phyloP scores from a whole-genome alignment of 1,284 basidiomycete genomes.

The Ceratobasidium sp. region DNA sequence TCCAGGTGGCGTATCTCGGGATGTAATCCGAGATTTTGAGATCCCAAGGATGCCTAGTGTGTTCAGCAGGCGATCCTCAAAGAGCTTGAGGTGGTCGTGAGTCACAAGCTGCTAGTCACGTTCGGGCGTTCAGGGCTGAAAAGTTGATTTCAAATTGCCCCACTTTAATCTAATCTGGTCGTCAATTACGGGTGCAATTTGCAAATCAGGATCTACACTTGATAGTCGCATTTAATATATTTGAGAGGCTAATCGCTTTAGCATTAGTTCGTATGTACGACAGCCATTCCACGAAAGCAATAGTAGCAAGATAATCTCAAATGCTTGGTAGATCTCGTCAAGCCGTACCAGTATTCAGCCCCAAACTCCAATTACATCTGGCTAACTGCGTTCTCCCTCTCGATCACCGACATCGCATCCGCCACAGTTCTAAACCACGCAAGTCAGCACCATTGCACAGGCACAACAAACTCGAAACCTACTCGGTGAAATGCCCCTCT shows the following conservation, averaged over 20 bases:
- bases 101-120: conserved; percentile 19
- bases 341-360: neutral
- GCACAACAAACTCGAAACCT: conserved; percentile 58
- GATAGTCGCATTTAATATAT: neutral
- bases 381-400: conserved; percentile 35
- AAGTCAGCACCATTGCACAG: neutral
- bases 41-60: neutral
- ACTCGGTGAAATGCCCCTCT: conserved; percentile 74
- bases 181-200: too few relatives aligned
- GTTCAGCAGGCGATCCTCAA: neutral
- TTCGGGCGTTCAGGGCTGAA: conserved; percentile 3
- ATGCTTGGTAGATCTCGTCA: neutral
- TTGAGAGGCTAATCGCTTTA: neutral
- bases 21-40: neutral
- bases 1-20: neutral
- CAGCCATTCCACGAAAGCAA: neutral
- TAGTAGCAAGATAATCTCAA: neutral
- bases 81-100: conserved; percentile 10
- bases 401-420: conserved; percentile 47
- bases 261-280: neutral
- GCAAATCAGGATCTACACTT: neutral
- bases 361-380: conserved; percentile 5
- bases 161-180: neutral
- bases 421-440: conserved; percentile 43
- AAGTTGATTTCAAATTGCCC: conserved; percentile 22